Percentiles rank a stretch among this genome's conserved stretches.
Evolutionary conservation across 352 stramenopile species (phyloP).

Genomic region (Pythium folliculosum): DNA sequence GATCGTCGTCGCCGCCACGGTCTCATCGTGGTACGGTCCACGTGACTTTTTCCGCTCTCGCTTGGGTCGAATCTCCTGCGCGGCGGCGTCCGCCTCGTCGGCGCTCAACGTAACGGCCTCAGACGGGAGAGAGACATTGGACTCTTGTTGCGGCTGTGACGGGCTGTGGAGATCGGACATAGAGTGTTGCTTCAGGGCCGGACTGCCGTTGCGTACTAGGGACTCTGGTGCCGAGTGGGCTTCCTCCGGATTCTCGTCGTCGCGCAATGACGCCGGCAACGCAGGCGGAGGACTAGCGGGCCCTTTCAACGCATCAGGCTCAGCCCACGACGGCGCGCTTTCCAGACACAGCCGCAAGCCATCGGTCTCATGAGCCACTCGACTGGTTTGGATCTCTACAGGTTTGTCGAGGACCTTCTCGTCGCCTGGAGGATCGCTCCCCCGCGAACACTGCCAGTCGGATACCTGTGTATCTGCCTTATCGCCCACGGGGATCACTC

Average conservation of each 20-base stretch:
- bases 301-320: background rate
- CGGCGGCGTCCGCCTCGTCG: background rate
- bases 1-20: conserved; percentile 45
- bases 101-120: conserved; percentile 13
- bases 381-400: no score
- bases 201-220: background rate
- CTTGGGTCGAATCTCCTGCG: background rate
- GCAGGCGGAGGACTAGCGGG: background rate
- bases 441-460: no score
- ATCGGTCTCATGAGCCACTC: no score
- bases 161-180: background rate
- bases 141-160: background rate
- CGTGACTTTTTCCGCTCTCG: background rate
- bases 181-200: background rate
- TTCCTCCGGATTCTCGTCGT: background rate
- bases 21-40: no score
- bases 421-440: no score
- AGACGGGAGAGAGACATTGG: conserved; percentile 3
- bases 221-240: background rate
- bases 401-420: no score
- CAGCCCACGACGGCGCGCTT: no score
- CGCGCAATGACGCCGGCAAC: background rate
- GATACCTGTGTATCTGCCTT: no score
- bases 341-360: no score
- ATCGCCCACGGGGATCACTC: no score